Base-by-base conservation (phyloP, 192 early-diverging fungal genomes). In the Backusella luteola region DNA sequence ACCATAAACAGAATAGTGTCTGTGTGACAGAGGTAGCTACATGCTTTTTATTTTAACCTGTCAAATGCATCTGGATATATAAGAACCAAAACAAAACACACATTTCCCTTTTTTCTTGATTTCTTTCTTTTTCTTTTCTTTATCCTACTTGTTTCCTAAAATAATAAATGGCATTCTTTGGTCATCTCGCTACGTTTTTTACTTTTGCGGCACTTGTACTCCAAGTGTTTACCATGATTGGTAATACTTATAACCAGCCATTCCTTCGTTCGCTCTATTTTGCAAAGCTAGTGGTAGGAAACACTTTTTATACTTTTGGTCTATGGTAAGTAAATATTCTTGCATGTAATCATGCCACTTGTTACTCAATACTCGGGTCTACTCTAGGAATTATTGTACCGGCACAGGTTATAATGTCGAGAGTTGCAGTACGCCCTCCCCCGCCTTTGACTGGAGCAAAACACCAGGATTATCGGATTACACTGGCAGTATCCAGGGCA, bases 181-280 rank as follows among this genome's bases (percentile, higher is more conserved):
- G 74, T 52, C 73, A 66, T 38, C 11, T 76, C 5, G 79, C 79
- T 69, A 80, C 75, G 4, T 76, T 80, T 49, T 39, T 67, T 21
- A 76, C 75, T 2, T 76, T 76, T 53, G 79, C 75, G 23, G 79
- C 75, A 7, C 39, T 80, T 36, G 59, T 76, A n/a, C 69, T 80
- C 19, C 46, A 80, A 66, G 67, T 80, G 19, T 80, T 80, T 53
- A 72, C 75, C 5, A 36, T 80, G 69, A 72, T 80, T 52, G 79
- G 79, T 23, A 80, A 73, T 53, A 76, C 75, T 17, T 76, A 71
- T 34, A 76, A 80, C 46, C 41, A 67, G 29, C 63, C 75, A 23
- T 76, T 80, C 63, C 68, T 80, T 42, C 69, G 63, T 17, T 66
- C 67, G 26, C 63, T 80, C 17, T 80, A 73, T 26, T 75, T 76